phyloP scores from a whole-genome alignment of 148 eudicot species.

The Arctostaphylos glauca region DNA sequence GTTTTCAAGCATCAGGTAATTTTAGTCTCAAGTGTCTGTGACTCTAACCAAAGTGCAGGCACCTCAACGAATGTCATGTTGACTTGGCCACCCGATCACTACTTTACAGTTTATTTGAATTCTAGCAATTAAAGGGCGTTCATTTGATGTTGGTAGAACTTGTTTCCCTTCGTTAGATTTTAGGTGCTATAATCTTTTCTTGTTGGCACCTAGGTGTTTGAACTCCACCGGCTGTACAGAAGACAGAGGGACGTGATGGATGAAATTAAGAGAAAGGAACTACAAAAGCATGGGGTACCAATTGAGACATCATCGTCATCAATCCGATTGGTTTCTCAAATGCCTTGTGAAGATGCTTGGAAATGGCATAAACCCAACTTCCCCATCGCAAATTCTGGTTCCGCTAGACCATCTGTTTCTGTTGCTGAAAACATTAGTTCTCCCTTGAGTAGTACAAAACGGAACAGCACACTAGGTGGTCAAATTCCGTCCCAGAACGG shows the following conservation, averaged over 20 bases:
- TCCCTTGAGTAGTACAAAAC: constrained; percentile 39
- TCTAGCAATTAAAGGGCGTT: not conserved
- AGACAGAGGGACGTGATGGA: constrained; percentile 88
- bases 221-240: constrained; percentile 86
- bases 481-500: constrained; percentile 33
- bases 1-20: constrained; percentile 76
- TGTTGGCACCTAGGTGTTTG: constrained; percentile 52
- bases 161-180: not conserved
- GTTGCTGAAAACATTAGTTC: constrained; percentile 35
- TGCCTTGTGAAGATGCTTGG: constrained; percentile 43
- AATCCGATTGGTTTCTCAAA: constrained; percentile 51
- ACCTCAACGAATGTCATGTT: no score
- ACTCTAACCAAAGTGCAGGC: no score
- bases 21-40: not conserved
- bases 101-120: not conserved
- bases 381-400: constrained; percentile 38
- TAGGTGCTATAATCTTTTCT: not conserved
- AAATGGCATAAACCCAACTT: constrained; percentile 51
- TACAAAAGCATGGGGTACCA: constrained; percentile 30
- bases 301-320: constrained; percentile 76
- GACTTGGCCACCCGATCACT: no score
- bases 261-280: constrained; percentile 60
- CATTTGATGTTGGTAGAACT: not conserved
- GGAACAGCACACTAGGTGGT: constrained; percentile 33
- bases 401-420: constrained; percentile 30